Evolutionary conservation across 1,139 yeast genomes (phyloP).

Genomic region (Yamadazyma spencermartinsiae): DNA sequence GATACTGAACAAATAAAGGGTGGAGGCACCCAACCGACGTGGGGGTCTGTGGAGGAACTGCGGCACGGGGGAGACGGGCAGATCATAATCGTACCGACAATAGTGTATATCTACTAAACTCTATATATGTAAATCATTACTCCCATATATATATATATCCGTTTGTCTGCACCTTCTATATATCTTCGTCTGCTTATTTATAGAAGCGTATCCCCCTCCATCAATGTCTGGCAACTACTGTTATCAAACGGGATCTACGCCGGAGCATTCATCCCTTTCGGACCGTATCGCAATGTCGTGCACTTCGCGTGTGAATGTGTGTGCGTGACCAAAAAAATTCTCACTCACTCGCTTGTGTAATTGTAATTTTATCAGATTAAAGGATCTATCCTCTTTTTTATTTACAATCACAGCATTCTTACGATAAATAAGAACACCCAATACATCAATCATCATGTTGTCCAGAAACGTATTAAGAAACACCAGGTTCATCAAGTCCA

Average conservation of each 20-base stretch:
- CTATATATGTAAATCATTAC: too few species aligned
- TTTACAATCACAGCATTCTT: too few species aligned
- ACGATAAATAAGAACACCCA: too few species aligned
- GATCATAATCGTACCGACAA: too few species aligned
- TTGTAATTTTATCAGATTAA: neutral
- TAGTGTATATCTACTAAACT: too few species aligned
- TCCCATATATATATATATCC: too few species aligned
- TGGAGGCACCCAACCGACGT: conserved; percentile 4
- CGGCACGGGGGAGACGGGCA: conserved; percentile 3
- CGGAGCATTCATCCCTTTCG: neutral
- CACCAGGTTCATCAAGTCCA: conserved; percentile 4
- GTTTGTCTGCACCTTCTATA: too few species aligned
- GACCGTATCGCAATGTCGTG: neutral
- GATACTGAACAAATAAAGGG: conserved; percentile 2
- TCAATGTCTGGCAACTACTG: neutral
- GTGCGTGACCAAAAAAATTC: neutral
- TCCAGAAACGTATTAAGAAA: conserved; percentile 11
- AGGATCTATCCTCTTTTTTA: too few species aligned
- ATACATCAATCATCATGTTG: too few species aligned
- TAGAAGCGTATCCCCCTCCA: neutral
- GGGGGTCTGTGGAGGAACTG: conserved; percentile 6
- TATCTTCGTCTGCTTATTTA: too few species aligned
- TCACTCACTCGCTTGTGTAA: neutral
- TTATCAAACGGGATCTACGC: neutral
- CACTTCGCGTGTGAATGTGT: neutral